phyloP scores from a whole-genome alignment of 2,329 filamentous ascomycete species.

The Trichoderma sp. region DNA sequence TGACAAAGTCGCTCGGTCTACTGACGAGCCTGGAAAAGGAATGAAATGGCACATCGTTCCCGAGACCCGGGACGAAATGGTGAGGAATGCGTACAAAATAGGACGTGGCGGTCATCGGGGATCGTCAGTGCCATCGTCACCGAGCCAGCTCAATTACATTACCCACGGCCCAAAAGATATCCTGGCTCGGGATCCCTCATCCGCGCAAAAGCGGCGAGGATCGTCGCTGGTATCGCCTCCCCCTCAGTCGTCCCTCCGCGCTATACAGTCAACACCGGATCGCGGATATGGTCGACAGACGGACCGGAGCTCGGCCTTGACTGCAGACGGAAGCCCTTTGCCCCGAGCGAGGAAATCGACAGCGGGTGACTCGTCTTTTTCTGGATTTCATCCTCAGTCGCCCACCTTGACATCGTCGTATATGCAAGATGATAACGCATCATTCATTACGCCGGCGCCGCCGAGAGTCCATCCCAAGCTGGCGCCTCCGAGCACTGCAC shows the following conservation, averaged over 20 bases:
- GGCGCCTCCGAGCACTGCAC: conserved; percentile 75
- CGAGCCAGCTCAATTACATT: conserved; percentile 59
- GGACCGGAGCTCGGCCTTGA: conserved; percentile 39
- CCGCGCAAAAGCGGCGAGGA: conserved; percentile 56
- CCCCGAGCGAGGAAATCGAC: conserved; percentile 55
- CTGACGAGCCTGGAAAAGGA: conserved; percentile 94
- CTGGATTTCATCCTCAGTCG: conserved; percentile 55
- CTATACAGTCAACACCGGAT: conserved; percentile 59
- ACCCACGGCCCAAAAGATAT: conserved; percentile 58
- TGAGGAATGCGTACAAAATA: conserved; percentile 65
- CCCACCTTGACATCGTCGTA: conserved; percentile 63
- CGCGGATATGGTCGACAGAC: conserved; percentile 44
- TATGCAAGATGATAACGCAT: conserved; percentile 57
- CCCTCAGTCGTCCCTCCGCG: conserved; percentile 48
- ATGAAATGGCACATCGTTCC: conserved; percentile 98
- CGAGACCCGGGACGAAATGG: conserved; percentile 82
- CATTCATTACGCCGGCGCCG: conserved; percentile 70
- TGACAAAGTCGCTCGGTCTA: conserved; percentile 86
- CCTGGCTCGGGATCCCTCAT: conserved; percentile 49
- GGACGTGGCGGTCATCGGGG: conserved; percentile 64
- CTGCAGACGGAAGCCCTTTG: conserved; percentile 60
- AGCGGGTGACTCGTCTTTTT: conserved; percentile 44
- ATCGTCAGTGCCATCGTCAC: conserved; percentile 70
- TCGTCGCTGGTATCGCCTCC: conserved; percentile 56
- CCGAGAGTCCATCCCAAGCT: conserved; percentile 70